Evolutionary conservation across 257 asterid genomes (phyloP), one percentile per base, ranked within the genome.

Genomic region (Linderniella brevidens): DNA sequence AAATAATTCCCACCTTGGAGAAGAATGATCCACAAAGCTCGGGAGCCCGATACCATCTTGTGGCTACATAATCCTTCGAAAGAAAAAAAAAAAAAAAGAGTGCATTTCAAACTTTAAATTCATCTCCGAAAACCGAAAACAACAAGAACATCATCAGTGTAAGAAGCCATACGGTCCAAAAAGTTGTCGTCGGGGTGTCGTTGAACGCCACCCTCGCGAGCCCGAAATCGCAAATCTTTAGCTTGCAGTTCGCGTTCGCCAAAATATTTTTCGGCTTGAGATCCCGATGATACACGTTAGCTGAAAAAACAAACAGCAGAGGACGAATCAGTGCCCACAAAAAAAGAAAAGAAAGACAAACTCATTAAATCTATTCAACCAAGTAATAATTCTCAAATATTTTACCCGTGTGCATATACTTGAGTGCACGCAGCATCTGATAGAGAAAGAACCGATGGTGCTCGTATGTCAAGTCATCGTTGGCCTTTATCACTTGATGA

Each of bases 221-320:
- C 54, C 97, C 97, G 40, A 87, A 70, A 64, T 87, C 97, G 5
- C 97, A 87, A 57, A 87, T 71, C 68, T 87, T 87, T 48, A 87
- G 88, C 63, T 87, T 87, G 70, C 97, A 82, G 69, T 87, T 83
- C 41, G 97, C 97, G 69, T 87, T 87, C 54, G 97, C 97, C 86
- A 86, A 65, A 52, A 86, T 82, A 62, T 86, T 86, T 72, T 82
- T 86, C 3, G 97, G 94, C 64, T 87, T 87, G 46, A 87, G 92
- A 70, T 87, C 97, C 35, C 97, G 71, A 62, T 83, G 97, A 65
- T 75, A 87, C 41, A 87, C 93, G 64, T 87, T 80, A 46, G 95
- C 97, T 83, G 84, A 61, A 77, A 73, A 50, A 39, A 67, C n/a
- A 60, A 64, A 25, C 32, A 3, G 4, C 3, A 25, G 32, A 25